These are phyloP conservation scores for Septoria linicola DNA, from an alignment of 2,329 filamentous ascomycete genomes.

Conservation along the genomic window DNA sequence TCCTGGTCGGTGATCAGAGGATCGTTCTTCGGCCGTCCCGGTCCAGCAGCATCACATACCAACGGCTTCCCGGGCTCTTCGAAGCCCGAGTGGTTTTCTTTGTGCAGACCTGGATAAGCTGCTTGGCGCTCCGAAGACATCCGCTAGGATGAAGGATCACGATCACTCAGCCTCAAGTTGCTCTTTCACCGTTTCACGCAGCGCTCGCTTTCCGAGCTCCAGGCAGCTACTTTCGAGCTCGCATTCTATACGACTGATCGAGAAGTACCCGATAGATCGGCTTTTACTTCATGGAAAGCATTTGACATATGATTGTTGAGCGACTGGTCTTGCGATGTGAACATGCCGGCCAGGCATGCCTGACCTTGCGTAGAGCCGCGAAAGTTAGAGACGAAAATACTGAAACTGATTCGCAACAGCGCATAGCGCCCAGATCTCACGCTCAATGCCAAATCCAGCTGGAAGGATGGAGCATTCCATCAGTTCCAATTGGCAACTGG, in stretches of 20 bases:
- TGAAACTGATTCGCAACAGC: neutral
- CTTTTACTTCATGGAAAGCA: too few relatives aligned
- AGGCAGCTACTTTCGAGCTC: constrained; percentile 11
- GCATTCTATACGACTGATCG: constrained; percentile 4
- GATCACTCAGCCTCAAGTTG: constrained; percentile 1
- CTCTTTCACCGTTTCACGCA: neutral
- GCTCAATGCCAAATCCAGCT: neutral
- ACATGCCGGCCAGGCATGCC: neutral
- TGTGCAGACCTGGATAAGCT: constrained; percentile 6
- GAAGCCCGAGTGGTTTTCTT: neutral
- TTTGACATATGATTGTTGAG: too few relatives aligned
- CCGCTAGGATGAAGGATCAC: neutral
- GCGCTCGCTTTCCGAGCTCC: neutral
- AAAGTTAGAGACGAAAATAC: neutral
- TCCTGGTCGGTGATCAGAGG: neutral
- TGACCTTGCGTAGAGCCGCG: neutral
- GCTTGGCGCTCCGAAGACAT: neutral
- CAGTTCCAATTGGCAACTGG: constrained; percentile 3
- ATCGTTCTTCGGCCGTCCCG: neutral
- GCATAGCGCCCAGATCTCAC: neutral
- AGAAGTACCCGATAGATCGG: too few relatives aligned
- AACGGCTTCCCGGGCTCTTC: neutral
- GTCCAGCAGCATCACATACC: neutral
- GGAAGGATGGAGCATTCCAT: neutral
- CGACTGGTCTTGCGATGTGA: neutral